phyloP scores from a whole-genome alignment of 768 basidiomycete species.

The Ramaria sp. region DNA sequence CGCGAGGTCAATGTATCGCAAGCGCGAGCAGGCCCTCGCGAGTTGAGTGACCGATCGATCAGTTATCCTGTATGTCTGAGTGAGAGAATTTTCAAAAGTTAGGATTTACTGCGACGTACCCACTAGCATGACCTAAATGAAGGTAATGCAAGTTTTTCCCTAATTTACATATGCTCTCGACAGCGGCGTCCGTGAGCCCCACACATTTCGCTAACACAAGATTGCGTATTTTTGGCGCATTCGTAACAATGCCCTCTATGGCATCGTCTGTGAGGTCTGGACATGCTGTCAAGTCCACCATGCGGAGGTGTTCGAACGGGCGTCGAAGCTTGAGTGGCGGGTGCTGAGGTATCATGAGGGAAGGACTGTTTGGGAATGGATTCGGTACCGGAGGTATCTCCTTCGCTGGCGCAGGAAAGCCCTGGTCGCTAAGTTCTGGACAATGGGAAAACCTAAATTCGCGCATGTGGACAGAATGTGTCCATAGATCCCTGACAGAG shows the following conservation, averaged over 20 bases:
- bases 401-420: conserved; percentile 61
- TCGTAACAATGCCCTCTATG: conserved; percentile 69
- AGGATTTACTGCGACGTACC: conserved; percentile 19
- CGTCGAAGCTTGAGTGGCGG: conserved; percentile 58
- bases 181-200: conserved; percentile 66
- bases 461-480: conserved; percentile 69
- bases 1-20: conserved; percentile 94
- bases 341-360: conserved; percentile 30
- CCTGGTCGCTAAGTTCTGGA: conserved; percentile 64
- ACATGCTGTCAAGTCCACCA: conserved; percentile 89
- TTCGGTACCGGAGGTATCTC: conserved; percentile 28
- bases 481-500: conserved; percentile 77
- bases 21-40: conserved; percentile 75
- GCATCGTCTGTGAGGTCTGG: conserved; percentile 69
- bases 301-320: conserved; percentile 75
- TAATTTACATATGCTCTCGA: conserved; percentile 75
- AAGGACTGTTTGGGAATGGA: conserved; percentile 24
- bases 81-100: neutral
- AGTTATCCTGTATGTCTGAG: conserved; percentile 51
- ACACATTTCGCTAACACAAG: conserved; percentile 80
- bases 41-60: conserved; percentile 78
- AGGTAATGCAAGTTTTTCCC: conserved; percentile 93
- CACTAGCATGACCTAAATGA: conserved; percentile 78
- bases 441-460: conserved; percentile 85
- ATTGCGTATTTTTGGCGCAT: conserved; percentile 76